Percentiles rank a stretch among this genome's conserved stretches.
phyloP scores from a whole-genome alignment of 2,329 filamentous ascomycete genomes.

The Diaporthe citriasiana region DNA sequence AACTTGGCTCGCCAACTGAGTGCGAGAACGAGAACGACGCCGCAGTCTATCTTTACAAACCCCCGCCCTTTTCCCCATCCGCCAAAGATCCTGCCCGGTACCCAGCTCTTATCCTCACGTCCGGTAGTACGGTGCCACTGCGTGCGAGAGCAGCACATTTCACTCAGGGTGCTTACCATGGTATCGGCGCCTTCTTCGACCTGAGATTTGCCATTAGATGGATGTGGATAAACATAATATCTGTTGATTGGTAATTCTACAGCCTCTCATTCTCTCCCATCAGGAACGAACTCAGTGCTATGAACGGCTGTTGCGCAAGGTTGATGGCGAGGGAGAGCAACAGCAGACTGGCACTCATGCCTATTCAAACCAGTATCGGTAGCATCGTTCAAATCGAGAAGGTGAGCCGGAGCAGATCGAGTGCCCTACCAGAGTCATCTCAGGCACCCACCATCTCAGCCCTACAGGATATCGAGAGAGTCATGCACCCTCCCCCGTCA shows the following conservation, averaged over 20 bases:
- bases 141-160: background rate
- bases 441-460: slow-evolving; percentile 39
- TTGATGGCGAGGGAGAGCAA: background rate
- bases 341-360: background rate
- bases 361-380: background rate
- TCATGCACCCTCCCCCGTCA: slow-evolving; percentile 15
- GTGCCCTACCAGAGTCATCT: slow-evolving; percentile 3
- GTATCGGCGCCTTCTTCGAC: background rate
- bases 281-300: background rate
- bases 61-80: too few species aligned
- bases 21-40: slow-evolving; percentile 17
- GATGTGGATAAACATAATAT: background rate
- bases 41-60: too few species aligned
- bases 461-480: slow-evolving; percentile 30
- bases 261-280: too few species aligned
- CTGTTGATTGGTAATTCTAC: background rate
- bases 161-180: background rate
- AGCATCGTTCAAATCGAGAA: background rate
- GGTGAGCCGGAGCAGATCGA: slow-evolving; percentile 1
- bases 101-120: background rate
- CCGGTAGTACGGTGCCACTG: background rate
- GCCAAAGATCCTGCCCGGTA: too few species aligned
- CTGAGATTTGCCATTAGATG: slow-evolving; percentile 1
- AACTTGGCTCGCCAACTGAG: background rate
- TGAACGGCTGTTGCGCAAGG: too few species aligned